Conservation (phyloP, 306 rosid species). For the Trifolium subterraneum region DNA sequence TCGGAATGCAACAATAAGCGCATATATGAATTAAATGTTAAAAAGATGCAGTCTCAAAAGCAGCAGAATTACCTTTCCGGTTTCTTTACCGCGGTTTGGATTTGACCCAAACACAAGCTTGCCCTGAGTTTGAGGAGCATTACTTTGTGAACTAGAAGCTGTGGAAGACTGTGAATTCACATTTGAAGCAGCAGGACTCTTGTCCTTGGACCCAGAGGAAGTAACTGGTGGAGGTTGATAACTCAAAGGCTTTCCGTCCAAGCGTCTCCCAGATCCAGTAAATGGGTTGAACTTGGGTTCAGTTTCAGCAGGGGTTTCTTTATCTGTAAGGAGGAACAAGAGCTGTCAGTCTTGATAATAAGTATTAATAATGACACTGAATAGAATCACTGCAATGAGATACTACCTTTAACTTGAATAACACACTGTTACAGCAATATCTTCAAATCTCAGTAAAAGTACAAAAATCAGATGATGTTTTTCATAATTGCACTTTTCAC, state of each 20-base stretch:
- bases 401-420: no score
- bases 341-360: conserved; percentile 37
- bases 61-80: conserved; percentile 58
- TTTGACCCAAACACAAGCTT: conserved; percentile 93
- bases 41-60: not conserved
- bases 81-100: conserved; percentile 63
- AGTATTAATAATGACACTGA: not conserved
- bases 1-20: conserved; percentile 10
- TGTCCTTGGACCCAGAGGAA: conserved; percentile 61
- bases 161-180: conserved; percentile 62
- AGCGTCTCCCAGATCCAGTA: conserved; percentile 87
- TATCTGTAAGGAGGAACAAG: conserved; percentile 52
- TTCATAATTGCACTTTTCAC: no score
- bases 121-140: conserved; percentile 75
- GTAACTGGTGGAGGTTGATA: conserved; percentile 59
- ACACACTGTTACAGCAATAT: no score
- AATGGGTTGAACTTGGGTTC: conserved; percentile 92
- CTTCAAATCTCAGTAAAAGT: no score
- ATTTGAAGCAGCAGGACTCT: conserved; percentile 48
- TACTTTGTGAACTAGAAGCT: conserved; percentile 69
- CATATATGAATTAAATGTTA: not conserved
- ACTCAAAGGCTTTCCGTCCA: conserved; percentile 83
- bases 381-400: not conserved
- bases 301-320: conserved; percentile 64
- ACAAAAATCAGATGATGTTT: no score